Evolutionary conservation across 2,329 filamentous ascomycete genomes (phyloP), one percentile per base, ranked within the genome.

Genomic region (Calonectria hongkongensis): DNA sequence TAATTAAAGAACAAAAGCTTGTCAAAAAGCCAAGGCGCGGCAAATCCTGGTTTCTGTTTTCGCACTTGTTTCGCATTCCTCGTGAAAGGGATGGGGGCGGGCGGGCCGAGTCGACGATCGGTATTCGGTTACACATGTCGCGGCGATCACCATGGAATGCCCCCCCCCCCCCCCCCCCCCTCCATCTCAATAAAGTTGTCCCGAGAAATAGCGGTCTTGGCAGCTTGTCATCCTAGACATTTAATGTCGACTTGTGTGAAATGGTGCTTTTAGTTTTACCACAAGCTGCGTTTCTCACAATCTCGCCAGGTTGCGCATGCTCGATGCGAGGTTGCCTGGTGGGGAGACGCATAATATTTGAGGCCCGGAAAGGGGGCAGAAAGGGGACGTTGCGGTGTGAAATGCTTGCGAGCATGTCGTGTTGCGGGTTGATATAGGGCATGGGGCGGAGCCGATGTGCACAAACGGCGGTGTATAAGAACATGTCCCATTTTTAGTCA

Each of bases 141-240:
- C 12, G 54, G 33, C 54, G 54, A 58, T 58, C 54, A 21, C 33
- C 33, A 39, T 56, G 33, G 33, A 58, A 58, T 58, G 36, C 33
- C 10, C 13, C n/a, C 25, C 4, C 5, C 28, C 48, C 30, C 30
- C 30, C 30, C 9, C 9, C 30, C 9, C 9, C 30, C 9, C 30
- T 33, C 30, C 21, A 21, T n/a, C n/a, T 36, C 30, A 56, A 21
- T 21, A 56, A 28, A 56, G 13, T 56, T 45, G 43, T 36, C 33
- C 33, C 33, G 33, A 36, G 3, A 6, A 9, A 12, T 36, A 36
- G 33, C 10, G 33, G 33, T 10, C 33, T 36, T 36, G 33, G 33
- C 33, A 36, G 33, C 30, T 5, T 36, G 33, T 36, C 33, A 28
- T 51, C 27, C 28, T 18, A 51, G 48, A 39, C 51, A 56, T 21